Conservation (phyloP, 2,329 filamentous ascomycete species). For the Domatiomyces catenatus region DNA sequence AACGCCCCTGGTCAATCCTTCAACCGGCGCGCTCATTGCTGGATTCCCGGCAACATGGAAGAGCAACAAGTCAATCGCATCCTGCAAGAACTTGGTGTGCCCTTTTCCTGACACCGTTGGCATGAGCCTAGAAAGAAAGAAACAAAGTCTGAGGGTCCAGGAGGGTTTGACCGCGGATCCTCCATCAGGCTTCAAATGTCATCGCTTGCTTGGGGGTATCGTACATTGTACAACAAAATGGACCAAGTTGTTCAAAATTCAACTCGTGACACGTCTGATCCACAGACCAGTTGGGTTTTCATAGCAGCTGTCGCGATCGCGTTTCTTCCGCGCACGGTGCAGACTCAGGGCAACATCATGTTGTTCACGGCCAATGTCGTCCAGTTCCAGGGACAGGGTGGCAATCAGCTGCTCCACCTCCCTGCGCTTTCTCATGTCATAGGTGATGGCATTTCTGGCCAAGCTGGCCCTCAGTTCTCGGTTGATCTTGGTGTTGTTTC, state of each 20-base stretch:
- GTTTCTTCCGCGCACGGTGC: conserved; percentile 58
- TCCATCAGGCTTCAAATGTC: background rate
- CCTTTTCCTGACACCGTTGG: too few species aligned
- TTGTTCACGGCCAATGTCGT: conserved; percentile 59
- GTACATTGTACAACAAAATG: background rate
- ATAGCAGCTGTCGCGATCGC: conserved; percentile 43
- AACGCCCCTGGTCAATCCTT: too few species aligned
- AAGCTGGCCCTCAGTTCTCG: conserved; percentile 64
- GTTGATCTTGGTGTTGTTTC: conserved; percentile 58
- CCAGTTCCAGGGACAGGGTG: conserved; percentile 48
- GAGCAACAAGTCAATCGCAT: too few species aligned
- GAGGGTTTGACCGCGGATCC: too few species aligned
- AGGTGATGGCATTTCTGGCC: conserved; percentile 54
- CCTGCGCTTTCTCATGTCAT: conserved; percentile 45
- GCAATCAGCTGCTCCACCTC: conserved; percentile 50
- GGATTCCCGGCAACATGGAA: too few species aligned
- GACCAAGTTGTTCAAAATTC: conserved; percentile 15
- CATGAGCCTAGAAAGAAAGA: too few species aligned
- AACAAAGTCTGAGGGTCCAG: too few species aligned
- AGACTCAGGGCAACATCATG: conserved; percentile 64
- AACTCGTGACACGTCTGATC: conserved; percentile 62
- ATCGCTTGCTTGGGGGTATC: background rate
- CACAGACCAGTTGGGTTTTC: conserved; percentile 52
- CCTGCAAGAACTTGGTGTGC: too few species aligned
- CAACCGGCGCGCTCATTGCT: too few species aligned